phyloP scores from a whole-genome alignment of 768 basidiomycete species.

The Trametes coccinea region DNA sequence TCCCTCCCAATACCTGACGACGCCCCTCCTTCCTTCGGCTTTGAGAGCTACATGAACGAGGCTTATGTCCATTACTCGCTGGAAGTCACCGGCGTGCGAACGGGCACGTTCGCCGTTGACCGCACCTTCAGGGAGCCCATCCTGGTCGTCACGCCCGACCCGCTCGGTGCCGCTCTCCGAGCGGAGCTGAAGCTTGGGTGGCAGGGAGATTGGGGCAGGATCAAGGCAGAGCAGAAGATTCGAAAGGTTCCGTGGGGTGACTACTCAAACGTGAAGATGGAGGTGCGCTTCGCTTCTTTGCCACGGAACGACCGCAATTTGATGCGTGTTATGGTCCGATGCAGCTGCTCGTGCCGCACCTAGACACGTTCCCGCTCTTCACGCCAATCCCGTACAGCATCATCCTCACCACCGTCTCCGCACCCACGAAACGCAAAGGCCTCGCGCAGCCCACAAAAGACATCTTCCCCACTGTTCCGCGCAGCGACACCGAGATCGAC shows the following conservation, averaged over 20 bases:
- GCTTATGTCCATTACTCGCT: slow-evolving; percentile 26
- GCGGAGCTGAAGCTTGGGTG: slow-evolving; percentile 18
- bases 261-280: slow-evolving; percentile 17
- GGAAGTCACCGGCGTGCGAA: slow-evolving; percentile 23
- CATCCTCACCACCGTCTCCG: slow-evolving; percentile 20
- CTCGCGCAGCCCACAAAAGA: slow-evolving; percentile 10
- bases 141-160: slow-evolving; percentile 21
- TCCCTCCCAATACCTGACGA: slow-evolving; percentile 18
- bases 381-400: slow-evolving; percentile 27
- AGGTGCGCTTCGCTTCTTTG: slow-evolving; percentile 9
- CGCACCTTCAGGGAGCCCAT: slow-evolving; percentile 13
- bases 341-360: slow-evolving; percentile 22
- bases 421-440: slow-evolving; percentile 21
- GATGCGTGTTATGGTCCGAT: background rate
- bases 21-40: slow-evolving; percentile 26
- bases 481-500: slow-evolving; percentile 16
- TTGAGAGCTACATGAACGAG: slow-evolving; percentile 10
- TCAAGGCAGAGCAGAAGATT: slow-evolving; percentile 13
- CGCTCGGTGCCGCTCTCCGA: slow-evolving; percentile 14
- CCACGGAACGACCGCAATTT: background rate
- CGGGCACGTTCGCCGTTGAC: slow-evolving; percentile 23
- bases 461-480: slow-evolving; percentile 24
- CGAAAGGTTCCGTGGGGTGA: slow-evolving; percentile 26
- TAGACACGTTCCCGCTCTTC: slow-evolving; percentile 22
- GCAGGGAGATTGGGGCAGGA: slow-evolving; percentile 22